Percentiles rank a stretch among this genome's conserved stretches.
Evolutionary conservation across 179 eudicot species (phyloP).

Genomic region (Sideroxylon spinosum): DNA sequence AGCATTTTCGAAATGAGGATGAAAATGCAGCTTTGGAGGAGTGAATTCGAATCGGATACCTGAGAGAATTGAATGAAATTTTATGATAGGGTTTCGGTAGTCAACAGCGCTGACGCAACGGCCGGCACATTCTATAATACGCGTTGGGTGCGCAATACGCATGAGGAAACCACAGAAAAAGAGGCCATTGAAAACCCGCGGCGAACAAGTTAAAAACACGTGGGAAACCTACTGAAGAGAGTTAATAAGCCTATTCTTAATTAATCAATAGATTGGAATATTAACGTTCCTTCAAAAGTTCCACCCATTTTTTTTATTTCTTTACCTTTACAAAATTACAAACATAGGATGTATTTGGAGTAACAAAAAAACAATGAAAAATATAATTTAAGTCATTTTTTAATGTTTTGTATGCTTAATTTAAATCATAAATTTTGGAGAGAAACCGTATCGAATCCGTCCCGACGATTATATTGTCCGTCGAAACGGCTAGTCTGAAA

Average conservation of each 20-base stretch:
- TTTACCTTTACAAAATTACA: too few relatives aligned
- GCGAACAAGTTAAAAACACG: background rate
- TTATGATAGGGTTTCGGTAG: slow-evolving; percentile 15
- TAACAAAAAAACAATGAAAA: too few relatives aligned
- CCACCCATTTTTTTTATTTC: too few relatives aligned
- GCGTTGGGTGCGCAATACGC: slow-evolving; percentile 11
- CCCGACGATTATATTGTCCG: too few relatives aligned
- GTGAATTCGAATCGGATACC: background rate
- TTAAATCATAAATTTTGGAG: too few relatives aligned
- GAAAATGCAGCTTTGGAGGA: background rate
- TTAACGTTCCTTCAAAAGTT: too few relatives aligned
- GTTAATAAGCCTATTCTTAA: background rate
- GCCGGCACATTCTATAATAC: background rate
- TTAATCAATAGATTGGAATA: too few relatives aligned
- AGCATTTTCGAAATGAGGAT: slow-evolving; percentile 16
- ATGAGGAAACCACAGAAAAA: background rate
- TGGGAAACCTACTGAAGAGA: background rate
- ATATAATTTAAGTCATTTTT: too few relatives aligned
- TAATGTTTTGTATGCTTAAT: too few relatives aligned
- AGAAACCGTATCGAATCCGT: too few relatives aligned
- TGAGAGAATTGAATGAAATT: background rate
- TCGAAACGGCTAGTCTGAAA: too few relatives aligned
- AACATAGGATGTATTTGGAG: too few relatives aligned
- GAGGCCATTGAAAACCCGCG: background rate
- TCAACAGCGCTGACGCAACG: background rate